phyloP scores from a whole-genome alignment of 768 basidiomycete species.

The Ramaria rubella region DNA sequence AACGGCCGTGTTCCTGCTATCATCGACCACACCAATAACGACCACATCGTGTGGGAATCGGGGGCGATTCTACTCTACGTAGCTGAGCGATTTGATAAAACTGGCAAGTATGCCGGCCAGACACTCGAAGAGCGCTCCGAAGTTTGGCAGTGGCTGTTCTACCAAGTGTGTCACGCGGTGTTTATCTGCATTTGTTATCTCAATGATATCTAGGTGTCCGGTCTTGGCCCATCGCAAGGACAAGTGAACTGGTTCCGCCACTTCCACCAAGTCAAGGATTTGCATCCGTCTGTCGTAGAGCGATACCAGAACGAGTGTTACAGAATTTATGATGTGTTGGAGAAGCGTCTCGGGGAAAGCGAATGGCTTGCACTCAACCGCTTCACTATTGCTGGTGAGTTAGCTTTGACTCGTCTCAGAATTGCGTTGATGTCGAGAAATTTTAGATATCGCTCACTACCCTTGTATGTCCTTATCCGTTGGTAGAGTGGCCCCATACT shows the following conservation, averaged over 20 bases:
- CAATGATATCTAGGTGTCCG: slow-evolving; percentile 1
- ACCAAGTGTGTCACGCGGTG: background rate
- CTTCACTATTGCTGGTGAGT: slow-evolving; percentile 2
- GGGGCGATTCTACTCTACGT: slow-evolving; percentile 83
- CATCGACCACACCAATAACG: slow-evolving; percentile 45
- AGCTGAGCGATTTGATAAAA: slow-evolving; percentile 70
- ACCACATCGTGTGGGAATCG: slow-evolving; percentile 68
- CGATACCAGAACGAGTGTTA: slow-evolving; percentile 16
- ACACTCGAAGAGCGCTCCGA: background rate
- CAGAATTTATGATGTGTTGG: slow-evolving; percentile 16
- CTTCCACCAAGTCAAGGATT: slow-evolving; percentile 14
- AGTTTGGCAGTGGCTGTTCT: background rate
- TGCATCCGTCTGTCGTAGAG: slow-evolving; percentile 13
- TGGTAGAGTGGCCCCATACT: background rate
- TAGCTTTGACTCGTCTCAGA: background rate
- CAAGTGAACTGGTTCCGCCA: slow-evolving; percentile 14
- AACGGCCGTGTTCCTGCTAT: slow-evolving; percentile 65
- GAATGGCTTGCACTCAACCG: slow-evolving; percentile 1
- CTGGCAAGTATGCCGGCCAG: slow-evolving; percentile 45
- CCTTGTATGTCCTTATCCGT: background rate
- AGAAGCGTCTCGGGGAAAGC: slow-evolving; percentile 10
- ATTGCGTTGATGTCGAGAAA: too few species aligned
- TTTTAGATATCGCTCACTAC: background rate
- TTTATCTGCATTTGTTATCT: background rate
- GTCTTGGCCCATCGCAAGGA: slow-evolving; percentile 5